phyloP scores from a whole-genome alignment of 768 basidiomycete genomes.

The Saitozyma podzolica region DNA sequence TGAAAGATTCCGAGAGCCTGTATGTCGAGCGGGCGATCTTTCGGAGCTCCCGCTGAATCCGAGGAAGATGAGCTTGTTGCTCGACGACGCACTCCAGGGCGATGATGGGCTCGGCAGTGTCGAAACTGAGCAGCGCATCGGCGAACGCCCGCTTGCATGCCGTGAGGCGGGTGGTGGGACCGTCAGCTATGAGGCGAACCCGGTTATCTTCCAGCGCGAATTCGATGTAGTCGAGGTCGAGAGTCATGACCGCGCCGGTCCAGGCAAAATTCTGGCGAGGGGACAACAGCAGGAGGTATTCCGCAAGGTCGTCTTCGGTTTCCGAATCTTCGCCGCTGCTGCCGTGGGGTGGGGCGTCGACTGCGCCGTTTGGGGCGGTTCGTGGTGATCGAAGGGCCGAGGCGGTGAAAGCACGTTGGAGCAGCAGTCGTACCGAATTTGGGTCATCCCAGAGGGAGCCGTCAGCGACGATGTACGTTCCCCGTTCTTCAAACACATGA shows the following conservation, averaged over 20 bases:
- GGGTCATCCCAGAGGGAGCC: slow-evolving; percentile 72
- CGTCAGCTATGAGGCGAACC: slow-evolving; percentile 89
- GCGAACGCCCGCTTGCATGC: slow-evolving; percentile 75
- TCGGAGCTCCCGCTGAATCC: slow-evolving; percentile 81
- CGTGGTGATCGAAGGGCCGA: too few relatives aligned
- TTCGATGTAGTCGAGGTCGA: slow-evolving; percentile 70
- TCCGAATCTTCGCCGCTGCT: background rate
- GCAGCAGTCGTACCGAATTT: slow-evolving; percentile 72
- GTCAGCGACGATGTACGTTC: slow-evolving; percentile 85
- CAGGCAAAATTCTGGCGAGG: slow-evolving; percentile 84
- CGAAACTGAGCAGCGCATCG: slow-evolving; percentile 59
- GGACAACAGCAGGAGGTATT: slow-evolving; percentile 80
- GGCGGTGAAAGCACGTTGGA: slow-evolving; percentile 71
- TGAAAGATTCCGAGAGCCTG: slow-evolving; percentile 85
- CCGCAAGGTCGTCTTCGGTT: slow-evolving; percentile 32
- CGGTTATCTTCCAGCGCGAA: slow-evolving; percentile 80
- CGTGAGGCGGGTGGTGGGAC: slow-evolving; percentile 71
- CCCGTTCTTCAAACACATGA: slow-evolving; percentile 78
- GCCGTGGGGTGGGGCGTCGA: slow-evolving; percentile 13
- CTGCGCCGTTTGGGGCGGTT: too few relatives aligned
- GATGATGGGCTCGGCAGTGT: slow-evolving; percentile 34
- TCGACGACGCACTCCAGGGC: slow-evolving; percentile 60
- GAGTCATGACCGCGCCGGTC: slow-evolving; percentile 82
- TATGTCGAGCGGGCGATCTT: slow-evolving; percentile 89
- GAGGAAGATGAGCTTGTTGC: slow-evolving; percentile 85